These are phyloP conservation scores for Aquilaria sinensis DNA, from an alignment of 345 rosid species.

Conservation along the genomic window DNA sequence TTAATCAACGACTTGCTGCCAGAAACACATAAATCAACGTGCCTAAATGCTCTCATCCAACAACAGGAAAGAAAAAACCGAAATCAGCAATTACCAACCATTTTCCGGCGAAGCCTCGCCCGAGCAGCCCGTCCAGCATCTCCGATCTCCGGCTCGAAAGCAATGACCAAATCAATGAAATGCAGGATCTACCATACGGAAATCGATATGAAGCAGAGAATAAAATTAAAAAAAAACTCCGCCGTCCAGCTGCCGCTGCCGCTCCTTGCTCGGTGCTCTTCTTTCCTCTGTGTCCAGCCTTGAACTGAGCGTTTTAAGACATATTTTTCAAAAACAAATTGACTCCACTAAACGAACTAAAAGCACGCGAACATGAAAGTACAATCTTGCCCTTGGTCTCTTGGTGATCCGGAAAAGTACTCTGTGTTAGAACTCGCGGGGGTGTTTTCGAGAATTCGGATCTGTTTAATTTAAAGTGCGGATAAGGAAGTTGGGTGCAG, in stretches of 20 bases:
- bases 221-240: background rate
- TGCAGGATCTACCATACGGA: slow-evolving; percentile 15
- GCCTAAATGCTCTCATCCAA: background rate
- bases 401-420: background rate
- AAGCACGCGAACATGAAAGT: background rate
- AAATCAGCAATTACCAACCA: slow-evolving; percentile 35
- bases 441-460: slow-evolving; percentile 9
- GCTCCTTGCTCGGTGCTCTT: background rate
- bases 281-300: background rate
- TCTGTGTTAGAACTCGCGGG: slow-evolving; percentile 11
- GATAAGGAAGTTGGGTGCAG: slow-evolving; percentile 5
- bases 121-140: slow-evolving; percentile 87
- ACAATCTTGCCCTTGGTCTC: slow-evolving; percentile 13
- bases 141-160: slow-evolving; percentile 16
- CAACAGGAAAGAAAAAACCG: background rate
- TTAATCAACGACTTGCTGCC: slow-evolving; percentile 82
- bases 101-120: slow-evolving; percentile 73
- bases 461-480: slow-evolving; percentile 2
- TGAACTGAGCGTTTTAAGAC: slow-evolving; percentile 12
- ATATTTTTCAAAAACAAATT: background rate
- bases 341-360: background rate
- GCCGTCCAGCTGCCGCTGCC: background rate
- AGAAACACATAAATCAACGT: background rate
- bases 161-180: slow-evolving; percentile 1
- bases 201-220: background rate